Conservation (phyloP, 1,284 basidiomycete species). For the Cryptococcus sp. region DNA sequence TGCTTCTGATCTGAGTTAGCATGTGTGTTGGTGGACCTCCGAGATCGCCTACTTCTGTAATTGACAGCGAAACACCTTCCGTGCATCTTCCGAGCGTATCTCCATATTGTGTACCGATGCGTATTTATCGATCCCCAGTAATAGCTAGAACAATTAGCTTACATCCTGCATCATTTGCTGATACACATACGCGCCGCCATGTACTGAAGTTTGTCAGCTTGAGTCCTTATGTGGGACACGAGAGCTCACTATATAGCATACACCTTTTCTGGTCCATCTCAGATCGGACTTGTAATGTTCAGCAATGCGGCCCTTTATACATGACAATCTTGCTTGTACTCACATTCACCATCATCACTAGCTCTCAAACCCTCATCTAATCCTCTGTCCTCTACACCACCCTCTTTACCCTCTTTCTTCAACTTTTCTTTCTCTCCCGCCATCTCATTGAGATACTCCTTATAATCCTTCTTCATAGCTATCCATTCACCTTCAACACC, state of each 20-base stretch:
- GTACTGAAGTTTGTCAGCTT: conserved; percentile 46
- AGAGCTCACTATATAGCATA: conserved; percentile 61
- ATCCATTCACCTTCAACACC: conserved; percentile 91
- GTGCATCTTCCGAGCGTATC: conserved; percentile 82
- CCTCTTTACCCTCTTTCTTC: conserved; percentile 14
- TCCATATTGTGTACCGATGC: conserved; percentile 70
- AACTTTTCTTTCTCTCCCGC: conserved; percentile 18
- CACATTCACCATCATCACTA: conserved; percentile 9
- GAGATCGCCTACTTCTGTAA: conserved; percentile 56
- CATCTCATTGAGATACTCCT: conserved; percentile 8
- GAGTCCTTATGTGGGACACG: neutral
- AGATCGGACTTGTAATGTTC: conserved; percentile 42
- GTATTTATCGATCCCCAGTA: conserved; percentile 55
- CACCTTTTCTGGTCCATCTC: conserved; percentile 82
- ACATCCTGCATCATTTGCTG: neutral
- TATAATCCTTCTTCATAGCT: conserved; percentile 55
- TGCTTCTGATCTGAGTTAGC: conserved; percentile 51
- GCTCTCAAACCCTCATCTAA: conserved; percentile 1
- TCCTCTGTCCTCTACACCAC: conserved; percentile 23
- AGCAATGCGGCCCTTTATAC: neutral
- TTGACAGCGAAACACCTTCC: conserved; percentile 85
- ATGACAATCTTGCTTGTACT: neutral
- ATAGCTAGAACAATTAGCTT: conserved; percentile 28
- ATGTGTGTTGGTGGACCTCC: neutral
- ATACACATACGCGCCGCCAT: conserved; percentile 54